Conservation (phyloP, 371 early-diverging fungal genomes). For the Actinomortierella wolfii region DNA sequence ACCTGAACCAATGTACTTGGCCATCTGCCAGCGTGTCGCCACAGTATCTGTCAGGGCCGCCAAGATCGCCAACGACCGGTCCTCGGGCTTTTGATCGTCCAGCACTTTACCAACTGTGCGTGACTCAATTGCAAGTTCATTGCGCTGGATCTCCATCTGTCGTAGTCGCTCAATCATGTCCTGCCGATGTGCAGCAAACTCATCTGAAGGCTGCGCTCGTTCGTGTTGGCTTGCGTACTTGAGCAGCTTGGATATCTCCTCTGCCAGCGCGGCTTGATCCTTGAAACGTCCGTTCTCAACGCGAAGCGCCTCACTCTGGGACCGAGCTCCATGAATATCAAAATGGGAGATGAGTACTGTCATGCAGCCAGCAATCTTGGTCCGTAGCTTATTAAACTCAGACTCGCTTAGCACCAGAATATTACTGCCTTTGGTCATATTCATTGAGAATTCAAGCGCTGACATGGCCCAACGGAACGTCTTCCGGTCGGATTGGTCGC, state of each 20-base stretch:
- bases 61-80: conserved; percentile 75
- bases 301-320: conserved; percentile 54
- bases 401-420: conserved; percentile 69
- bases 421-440: conserved; percentile 76
- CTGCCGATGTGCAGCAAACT: conserved; percentile 52
- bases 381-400: conserved; percentile 74
- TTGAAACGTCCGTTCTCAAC: conserved; percentile 45
- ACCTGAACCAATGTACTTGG: conserved; percentile 87
- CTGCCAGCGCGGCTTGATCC: conserved; percentile 20
- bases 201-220: conserved; percentile 47
- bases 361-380: conserved; percentile 79
- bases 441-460: conserved; percentile 85
- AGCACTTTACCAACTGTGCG: conserved; percentile 78
- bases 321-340: conserved; percentile 72
- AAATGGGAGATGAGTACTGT: conserved; percentile 82
- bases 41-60: conserved; percentile 78
- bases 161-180: conserved; percentile 60
- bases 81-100: conserved; percentile 78
- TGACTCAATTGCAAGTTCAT: conserved; percentile 56
- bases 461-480: conserved; percentile 90
- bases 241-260: conserved; percentile 26
- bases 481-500: conserved; percentile 75
- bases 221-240: conserved; percentile 30
- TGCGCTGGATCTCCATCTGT: conserved; percentile 56
- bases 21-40: conserved; percentile 87